A percentile compares a stretch with the other conserved stretches of the same genome.
Conservation (phyloP, 805 yeast genomes). For the Myxozyma vanderwaltii region DNA sequence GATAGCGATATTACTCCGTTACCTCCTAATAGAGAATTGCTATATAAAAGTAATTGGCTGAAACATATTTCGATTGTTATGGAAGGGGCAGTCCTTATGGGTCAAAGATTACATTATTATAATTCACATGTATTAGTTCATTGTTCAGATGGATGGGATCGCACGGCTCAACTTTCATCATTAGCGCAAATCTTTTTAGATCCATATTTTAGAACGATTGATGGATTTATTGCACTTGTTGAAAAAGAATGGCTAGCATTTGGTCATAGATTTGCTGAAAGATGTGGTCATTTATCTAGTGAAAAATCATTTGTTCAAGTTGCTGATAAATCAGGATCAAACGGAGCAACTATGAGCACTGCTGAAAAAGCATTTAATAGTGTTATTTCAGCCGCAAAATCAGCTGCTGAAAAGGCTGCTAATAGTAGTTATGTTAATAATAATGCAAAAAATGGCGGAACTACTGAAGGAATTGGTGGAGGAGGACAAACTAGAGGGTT, state of each 20-base stretch:
- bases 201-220: constrained; percentile 82
- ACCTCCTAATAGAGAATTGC: constrained; percentile 56
- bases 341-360: constrained; percentile 41
- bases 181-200: constrained; percentile 84
- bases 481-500: constrained; percentile 14
- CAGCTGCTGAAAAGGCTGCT: constrained; percentile 26
- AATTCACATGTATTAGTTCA: constrained; percentile 83
- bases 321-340: constrained; percentile 27
- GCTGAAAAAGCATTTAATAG: constrained; percentile 52
- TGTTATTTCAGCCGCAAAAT: constrained; percentile 49
- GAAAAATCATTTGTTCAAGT: constrained; percentile 44
- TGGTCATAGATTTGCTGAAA: constrained; percentile 85
- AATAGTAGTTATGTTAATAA: constrained; percentile 13
- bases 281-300: constrained; percentile 73
- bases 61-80: constrained; percentile 67
- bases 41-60: constrained; percentile 77
- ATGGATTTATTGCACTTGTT: constrained; percentile 80
- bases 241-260: constrained; percentile 96
- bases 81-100: constrained; percentile 73
- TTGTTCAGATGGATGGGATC: constrained; percentile 99
- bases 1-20: constrained; percentile 64
- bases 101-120: constrained; percentile 79
- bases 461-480: constrained; percentile 14
- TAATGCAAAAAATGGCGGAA: constrained; percentile 14
- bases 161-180: constrained; percentile 88